These are phyloP conservation scores for Xylaria sp. DNA, from an alignment of 2,329 filamentous ascomycete genomes.

Conservation along the genomic window DNA sequence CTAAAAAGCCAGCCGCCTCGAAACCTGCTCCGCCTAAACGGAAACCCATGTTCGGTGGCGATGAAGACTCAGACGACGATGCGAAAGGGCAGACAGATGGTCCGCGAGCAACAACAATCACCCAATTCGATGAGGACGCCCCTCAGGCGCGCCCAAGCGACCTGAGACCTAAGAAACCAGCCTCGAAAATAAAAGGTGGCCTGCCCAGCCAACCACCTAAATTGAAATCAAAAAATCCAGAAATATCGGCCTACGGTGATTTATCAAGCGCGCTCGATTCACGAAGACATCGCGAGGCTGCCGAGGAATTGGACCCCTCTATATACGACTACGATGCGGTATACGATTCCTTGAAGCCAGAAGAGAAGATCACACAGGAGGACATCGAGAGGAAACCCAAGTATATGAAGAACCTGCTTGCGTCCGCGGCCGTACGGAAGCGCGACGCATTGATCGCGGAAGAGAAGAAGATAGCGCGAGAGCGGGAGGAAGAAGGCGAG, in stretches of 20 bases:
- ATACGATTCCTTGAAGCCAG: slow-evolving; percentile 76
- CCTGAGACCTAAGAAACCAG: slow-evolving; percentile 40
- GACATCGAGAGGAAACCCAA: slow-evolving; percentile 70
- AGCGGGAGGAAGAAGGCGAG: slow-evolving; percentile 80
- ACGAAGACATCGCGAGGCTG: slow-evolving; percentile 67
- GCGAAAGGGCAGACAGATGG: slow-evolving; percentile 39
- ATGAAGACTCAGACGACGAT: slow-evolving; percentile 61
- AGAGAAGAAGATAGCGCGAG: slow-evolving; percentile 78
- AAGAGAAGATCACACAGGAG: slow-evolving; percentile 57
- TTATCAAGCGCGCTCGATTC: slow-evolving; percentile 69
- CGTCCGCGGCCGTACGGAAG: slow-evolving; percentile 76
- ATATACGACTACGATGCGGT: slow-evolving; percentile 88
- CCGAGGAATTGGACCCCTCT: slow-evolving; percentile 70
- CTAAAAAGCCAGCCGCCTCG: slow-evolving; percentile 60
- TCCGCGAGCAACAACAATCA: slow-evolving; percentile 61
- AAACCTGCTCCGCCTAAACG: slow-evolving; percentile 57
- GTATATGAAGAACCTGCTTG: slow-evolving; percentile 77
- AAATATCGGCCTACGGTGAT: slow-evolving; percentile 63
- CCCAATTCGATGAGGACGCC: slow-evolving; percentile 59
- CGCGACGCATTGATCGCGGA: slow-evolving; percentile 78
- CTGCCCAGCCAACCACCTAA: slow-evolving; percentile 49
- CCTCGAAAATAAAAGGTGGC: slow-evolving; percentile 39
- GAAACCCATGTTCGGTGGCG: slow-evolving; percentile 65
- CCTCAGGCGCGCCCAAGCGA: slow-evolving; percentile 30
- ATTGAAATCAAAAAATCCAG: slow-evolving; percentile 50